Base-by-base conservation (phyloP, 768 basidiomycete species). In the Neoboletus subvelutipes region DNA sequence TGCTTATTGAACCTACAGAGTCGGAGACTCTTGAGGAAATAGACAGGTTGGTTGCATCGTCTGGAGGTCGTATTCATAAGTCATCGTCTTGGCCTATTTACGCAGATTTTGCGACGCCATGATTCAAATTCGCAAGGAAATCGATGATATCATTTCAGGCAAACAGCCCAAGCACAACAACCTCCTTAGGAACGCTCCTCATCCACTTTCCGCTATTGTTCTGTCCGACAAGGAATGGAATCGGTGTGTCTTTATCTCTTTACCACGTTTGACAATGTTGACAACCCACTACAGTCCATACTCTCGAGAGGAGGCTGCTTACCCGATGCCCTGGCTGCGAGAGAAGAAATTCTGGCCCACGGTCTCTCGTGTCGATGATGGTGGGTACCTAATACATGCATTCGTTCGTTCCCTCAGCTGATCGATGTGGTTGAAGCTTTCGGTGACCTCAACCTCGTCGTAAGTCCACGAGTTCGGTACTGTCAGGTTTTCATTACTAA, bases 271-370 rank as follows among this genome's bases (percentile, higher is more conserved):
- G 17, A 47, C 34, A 31, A 49, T 58, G 53, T 49, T 68, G 36
- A 65, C 45, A 17, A 9, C 18, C 9, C 2, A 20, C 29, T 4
- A 5, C n/a, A 93, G 92, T 33, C 94, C 95, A 15, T 98, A 98
- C 71, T 84, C 92, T 45, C 89, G 94, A 36, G 83, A 92, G 61
- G 80, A 85, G 58, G 96, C 97, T n/a, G 94, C 84, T 9, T 98
- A 92, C 72, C 95, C 97, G 24, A 71, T 93, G 58, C 80, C 88
- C 13, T 90, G 85, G 79, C 79, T 99, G 31, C 77, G 78, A 49
- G 87, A 90, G 73, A 89, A 83, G 78, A 99, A 99, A 75, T 96
- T 98, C 77, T 99, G 97, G 97, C 96, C 97, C 1, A 82, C 90
- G 5, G 90, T 95, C 42, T 88, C 91, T 5, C 81, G 96, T 46